Evolutionary conservation across 2,329 filamentous ascomycete species (phyloP).

Genomic region (Cladosporium sp.): DNA sequence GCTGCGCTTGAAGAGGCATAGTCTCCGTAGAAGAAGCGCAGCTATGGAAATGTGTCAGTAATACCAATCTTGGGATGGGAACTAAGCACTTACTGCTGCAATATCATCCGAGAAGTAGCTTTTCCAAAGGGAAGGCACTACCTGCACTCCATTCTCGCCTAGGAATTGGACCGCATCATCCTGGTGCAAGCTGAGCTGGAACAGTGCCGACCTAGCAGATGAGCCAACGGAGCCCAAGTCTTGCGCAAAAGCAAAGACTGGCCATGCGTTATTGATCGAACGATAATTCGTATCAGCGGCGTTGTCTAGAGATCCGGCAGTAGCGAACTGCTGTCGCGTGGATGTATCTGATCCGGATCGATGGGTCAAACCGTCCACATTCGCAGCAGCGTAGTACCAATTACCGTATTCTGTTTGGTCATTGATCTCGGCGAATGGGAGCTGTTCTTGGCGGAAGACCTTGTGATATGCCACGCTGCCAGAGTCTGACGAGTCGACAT

Average conservation of each 20-base stretch:
- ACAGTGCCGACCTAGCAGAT: slow-evolving; percentile 37
- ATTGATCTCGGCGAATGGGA: slow-evolving; percentile 41
- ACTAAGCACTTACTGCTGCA: slow-evolving; percentile 35
- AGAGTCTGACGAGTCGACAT: slow-evolving; percentile 1
- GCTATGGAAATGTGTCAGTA: not conserved
- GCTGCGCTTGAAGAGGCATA: slow-evolving; percentile 35
- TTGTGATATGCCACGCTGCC: slow-evolving; percentile 24
- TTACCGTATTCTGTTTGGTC: slow-evolving; percentile 51
- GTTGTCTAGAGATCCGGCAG: slow-evolving; percentile 42
- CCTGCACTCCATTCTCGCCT: slow-evolving; percentile 35
- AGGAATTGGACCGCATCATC: slow-evolving; percentile 49
- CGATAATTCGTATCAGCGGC: slow-evolving; percentile 45
- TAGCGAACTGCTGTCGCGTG: slow-evolving; percentile 46
- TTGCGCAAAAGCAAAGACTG: slow-evolving; percentile 51
- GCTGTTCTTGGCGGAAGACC: slow-evolving; percentile 28
- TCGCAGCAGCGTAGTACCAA: slow-evolving; percentile 51
- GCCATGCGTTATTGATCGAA: slow-evolving; percentile 45
- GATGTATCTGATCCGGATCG: slow-evolving; percentile 39
- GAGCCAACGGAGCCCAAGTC: slow-evolving; percentile 45
- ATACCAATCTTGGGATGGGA: no score
- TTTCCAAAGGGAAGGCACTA: slow-evolving; percentile 48
- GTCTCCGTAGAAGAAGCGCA: slow-evolving; percentile 48
- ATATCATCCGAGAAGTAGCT: slow-evolving; percentile 46
- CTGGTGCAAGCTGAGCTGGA: slow-evolving; percentile 50
- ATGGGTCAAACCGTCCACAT: slow-evolving; percentile 39